Base-by-base conservation (phyloP, 345 rosid genomes). In the Citrus mangshanensis region DNA sequence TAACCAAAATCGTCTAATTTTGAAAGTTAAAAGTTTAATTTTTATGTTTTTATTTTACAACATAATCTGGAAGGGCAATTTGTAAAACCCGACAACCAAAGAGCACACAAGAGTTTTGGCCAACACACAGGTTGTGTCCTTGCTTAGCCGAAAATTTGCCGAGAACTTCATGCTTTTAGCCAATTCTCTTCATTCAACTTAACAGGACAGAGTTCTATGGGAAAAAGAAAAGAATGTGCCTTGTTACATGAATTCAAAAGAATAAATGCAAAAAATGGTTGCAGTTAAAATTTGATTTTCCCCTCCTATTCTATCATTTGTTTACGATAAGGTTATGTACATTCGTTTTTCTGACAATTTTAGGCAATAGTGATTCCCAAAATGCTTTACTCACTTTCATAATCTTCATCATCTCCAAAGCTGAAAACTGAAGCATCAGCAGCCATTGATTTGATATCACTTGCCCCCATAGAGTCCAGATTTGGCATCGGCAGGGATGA, bases 361-460 rank as follows among this genome's bases (percentile, higher is more conserved):
- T 22, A 8, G 24, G 63, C 34, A 73, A 58, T 9, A 21, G 13
- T 35, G 63, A 30, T 18, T 30, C 65, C 28, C 67, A 35, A 1
- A 24, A 22, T 10, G 34, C 27, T 21, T 91, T 79, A 88, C 18
- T 92, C 97, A 49, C 98, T 95, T 78, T 90, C 94, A 22, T 82
- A 91, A 75, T 94, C 95, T 68, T 95, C 97, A 6, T 93, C 97
- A 38, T 95, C 95, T 67, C 98, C 98, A 38, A 95, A 93, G 35
- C 88, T 85, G 79, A 95, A 95, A 54, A 95, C 97, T 1, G 95
- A 95, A 21, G 97, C 94, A 70, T 92, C 98, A 25, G 99, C 97
- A 63, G 98, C 97, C 59, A 92, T 91, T 70, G 91, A 91, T 74
- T 92, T 94, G 73, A 95, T 88, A 77, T 92, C 87, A 64, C 89